A percentile compares a stretch with the other conserved stretches of the same genome.
Evolutionary conservation across 2,329 filamentous ascomycete genomes (phyloP).

Genomic region (Chrysoporthe deuterocubensis): DNA sequence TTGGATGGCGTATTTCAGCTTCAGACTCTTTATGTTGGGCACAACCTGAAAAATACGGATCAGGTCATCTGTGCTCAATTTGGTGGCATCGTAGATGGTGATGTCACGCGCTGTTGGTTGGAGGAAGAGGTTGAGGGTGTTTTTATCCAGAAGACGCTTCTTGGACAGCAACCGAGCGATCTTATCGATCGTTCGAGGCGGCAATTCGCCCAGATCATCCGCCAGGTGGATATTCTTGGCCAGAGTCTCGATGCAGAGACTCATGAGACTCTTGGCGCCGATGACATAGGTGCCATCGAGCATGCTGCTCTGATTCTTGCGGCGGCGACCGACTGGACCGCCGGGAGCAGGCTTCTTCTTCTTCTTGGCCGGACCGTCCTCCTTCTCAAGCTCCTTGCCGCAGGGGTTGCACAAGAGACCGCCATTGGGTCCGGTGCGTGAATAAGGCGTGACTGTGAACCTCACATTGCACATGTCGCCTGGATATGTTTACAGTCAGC

Average conservation of each 20-base stretch:
- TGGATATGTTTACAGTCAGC: neutral
- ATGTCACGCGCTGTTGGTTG: conserved; percentile 55
- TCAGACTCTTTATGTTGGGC: conserved; percentile 70
- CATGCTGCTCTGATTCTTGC: conserved; percentile 81
- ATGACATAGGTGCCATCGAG: conserved; percentile 73
- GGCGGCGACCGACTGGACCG: conserved; percentile 62
- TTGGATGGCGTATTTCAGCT: conserved; percentile 84
- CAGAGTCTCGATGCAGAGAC: conserved; percentile 65
- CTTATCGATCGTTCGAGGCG: conserved; percentile 59
- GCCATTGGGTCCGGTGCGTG: conserved; percentile 78
- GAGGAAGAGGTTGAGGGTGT: conserved; percentile 61
- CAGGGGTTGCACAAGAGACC: conserved; percentile 85
- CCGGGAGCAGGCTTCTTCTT: conserved; percentile 58
- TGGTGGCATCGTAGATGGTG: conserved; percentile 62
- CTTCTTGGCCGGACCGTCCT: conserved; percentile 62
- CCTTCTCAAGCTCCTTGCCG: conserved; percentile 72
- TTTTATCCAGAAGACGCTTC: conserved; percentile 57
- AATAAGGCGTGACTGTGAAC: conserved; percentile 92
- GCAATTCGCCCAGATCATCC: conserved; percentile 64
- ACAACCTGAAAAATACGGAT: conserved; percentile 79
- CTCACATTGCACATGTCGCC: conserved; percentile 77
- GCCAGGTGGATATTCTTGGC: conserved; percentile 66
- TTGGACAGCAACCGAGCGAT: conserved; percentile 65
- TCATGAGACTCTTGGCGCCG: conserved; percentile 71
- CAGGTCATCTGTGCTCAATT: conserved; percentile 76